A percentile compares a stretch with the other conserved stretches of the same genome.
These are phyloP conservation scores for Pythium rishiriense DNA, from an alignment of 352 stramenopile genomes.

Conservation along the genomic window DNA sequence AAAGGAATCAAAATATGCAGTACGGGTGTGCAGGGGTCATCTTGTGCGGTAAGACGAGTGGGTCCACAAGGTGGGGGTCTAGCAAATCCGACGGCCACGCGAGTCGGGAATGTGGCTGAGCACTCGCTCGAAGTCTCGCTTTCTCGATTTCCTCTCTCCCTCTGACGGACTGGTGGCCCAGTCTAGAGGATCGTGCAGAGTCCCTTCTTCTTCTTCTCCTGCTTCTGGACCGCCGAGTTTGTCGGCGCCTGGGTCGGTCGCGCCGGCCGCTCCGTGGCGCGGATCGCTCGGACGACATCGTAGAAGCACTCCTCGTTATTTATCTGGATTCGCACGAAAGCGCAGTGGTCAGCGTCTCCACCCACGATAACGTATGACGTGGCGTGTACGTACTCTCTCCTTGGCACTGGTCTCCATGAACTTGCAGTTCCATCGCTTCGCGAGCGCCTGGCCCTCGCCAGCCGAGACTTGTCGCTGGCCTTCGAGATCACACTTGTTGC, in stretches of 20 bases:
- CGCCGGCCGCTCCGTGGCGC: conserved; percentile 68
- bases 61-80: conserved; percentile 4
- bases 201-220: conserved; percentile 55
- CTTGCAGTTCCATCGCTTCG: conserved; percentile 73
- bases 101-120: conserved; percentile 1
- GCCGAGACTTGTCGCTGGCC: conserved; percentile 67
- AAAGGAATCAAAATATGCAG: conserved; percentile 17
- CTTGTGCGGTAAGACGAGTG: not conserved
- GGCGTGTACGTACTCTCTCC: conserved; percentile 63
- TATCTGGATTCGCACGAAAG: conserved; percentile 47
- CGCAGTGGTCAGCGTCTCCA: too few species aligned
- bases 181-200: conserved; percentile 49
- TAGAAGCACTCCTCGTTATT: conserved; percentile 91
- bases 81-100: conserved; percentile 6
- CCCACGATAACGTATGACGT: too few species aligned
- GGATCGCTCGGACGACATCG: conserved; percentile 87
- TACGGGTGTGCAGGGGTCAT: not conserved
- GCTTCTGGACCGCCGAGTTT: conserved; percentile 16
- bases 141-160: not conserved
- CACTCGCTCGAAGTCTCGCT: not conserved
- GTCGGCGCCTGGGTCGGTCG: conserved; percentile 12
- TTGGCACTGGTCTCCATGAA: conserved; percentile 91
- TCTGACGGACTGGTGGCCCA: not conserved
- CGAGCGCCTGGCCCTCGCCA: conserved; percentile 64
- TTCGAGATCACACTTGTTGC: conserved; percentile 89